Evolutionary conservation across 208 protist genomes (phyloP).

Genomic region (Trypanosoma platydactyli): DNA sequence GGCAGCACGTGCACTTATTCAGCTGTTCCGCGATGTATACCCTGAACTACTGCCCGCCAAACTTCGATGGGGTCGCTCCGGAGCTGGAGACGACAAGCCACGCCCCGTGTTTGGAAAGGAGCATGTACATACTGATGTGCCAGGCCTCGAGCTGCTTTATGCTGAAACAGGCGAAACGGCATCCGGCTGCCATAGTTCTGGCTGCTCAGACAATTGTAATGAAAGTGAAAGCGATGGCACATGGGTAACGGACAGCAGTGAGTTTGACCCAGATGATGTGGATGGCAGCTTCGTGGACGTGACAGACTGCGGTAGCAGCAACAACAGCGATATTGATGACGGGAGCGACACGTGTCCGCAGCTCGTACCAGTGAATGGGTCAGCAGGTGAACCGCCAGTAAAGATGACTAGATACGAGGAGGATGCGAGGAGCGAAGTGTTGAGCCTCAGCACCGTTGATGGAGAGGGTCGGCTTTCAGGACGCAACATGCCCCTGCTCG

Average conservation of each 20-base stretch:
- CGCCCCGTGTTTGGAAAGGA: conserved; percentile 68
- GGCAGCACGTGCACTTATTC: conserved; percentile 94
- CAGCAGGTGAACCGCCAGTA: conserved; percentile 8
- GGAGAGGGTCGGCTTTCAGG: not conserved
- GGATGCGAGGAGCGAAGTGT: conserved; percentile 13
- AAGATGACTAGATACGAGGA: conserved; percentile 18
- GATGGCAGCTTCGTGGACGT: conserved; percentile 79
- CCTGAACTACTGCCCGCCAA: conserved; percentile 95
- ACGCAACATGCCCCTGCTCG: not conserved
- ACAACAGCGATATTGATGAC: conserved; percentile 43
- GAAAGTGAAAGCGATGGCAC: conserved; percentile 53
- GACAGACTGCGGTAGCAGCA: conserved; percentile 36
- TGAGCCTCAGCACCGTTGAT: conserved; percentile 1
- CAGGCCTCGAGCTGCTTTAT: conserved; percentile 86
- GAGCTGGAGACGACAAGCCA: conserved; percentile 21
- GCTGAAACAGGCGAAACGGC: conserved; percentile 30
- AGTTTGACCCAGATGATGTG: conserved; percentile 60
- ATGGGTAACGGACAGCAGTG: conserved; percentile 76
- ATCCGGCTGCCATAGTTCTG: not conserved
- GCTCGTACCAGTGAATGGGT: conserved; percentile 39
- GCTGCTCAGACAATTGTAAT: conserved; percentile 20
- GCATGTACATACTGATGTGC: conserved; percentile 82
- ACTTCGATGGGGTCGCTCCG: conserved; percentile 78
- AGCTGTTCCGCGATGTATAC: conserved; percentile 94
- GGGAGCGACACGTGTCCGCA: conserved; percentile 64